Evolutionary conservation across 805 yeast genomes (phyloP), one percentile per base, ranked within the genome.

Genomic region (Wickerhamiella bombiphila): DNA sequence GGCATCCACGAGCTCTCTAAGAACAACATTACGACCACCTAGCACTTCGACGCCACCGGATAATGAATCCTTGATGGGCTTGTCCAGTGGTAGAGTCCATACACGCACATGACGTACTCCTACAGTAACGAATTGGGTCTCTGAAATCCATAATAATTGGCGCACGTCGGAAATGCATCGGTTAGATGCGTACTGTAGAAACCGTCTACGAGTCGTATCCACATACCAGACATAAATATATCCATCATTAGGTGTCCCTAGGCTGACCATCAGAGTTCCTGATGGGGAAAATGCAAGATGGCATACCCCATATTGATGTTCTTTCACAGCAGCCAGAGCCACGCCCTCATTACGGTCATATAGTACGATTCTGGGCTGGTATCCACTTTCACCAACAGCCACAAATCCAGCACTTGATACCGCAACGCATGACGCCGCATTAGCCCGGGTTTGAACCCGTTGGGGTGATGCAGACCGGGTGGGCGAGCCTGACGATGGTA

Each of bases 341-440:
- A 50, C 54, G 4, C 57, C 49, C 9, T 36, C 11, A 4, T 9
- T 6, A 5, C 30, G 35, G 33, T 39, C 42, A 60, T 49, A 42
- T 65, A 65, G 13, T 16, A 76, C 55, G 2, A 79, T 64, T 15
- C 85, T 59, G 1, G 88, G 88, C 44, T 67, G 72, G 43, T 74
- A 74, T 0, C 86, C 86, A 0, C 66, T 54, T 50, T 79, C 88
- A 2, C 88, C 88, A 13, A 76, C 70, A 0, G 83, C 83, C 19
- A 79, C 52, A 3, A 71, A 46, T 32, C 55, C 61, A 28, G 60
- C 64, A 49, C 71, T 69, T 0, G 78, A 72, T 0, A 81, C 67
- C 4, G 76, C 56, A 2, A 74, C 69, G n/a, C 76, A 51, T 42
- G 80, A 71, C 21, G 34, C 32, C 6, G 49, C 32, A 30, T 44